Percentiles rank a stretch among this genome's conserved stretches.
Evolutionary conservation across 495 filamentous ascomycete species (phyloP).

Genomic region (Penicillium argentinense): DNA sequence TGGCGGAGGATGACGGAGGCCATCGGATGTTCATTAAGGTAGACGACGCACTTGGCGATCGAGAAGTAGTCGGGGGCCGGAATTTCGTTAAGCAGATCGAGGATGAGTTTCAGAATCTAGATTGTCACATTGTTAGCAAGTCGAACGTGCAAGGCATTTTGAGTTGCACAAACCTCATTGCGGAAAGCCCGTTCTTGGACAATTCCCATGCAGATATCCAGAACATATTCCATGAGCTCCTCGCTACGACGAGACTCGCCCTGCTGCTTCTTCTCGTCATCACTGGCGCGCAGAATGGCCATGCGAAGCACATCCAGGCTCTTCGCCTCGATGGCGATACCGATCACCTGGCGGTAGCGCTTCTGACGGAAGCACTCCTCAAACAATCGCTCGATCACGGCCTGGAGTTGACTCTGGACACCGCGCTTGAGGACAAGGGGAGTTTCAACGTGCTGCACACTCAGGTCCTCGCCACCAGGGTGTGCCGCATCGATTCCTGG

Average conservation of each 20-base stretch:
- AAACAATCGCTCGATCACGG: slow-evolving; percentile 83
- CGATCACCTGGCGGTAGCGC: slow-evolving; percentile 95
- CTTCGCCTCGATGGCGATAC: slow-evolving; percentile 94
- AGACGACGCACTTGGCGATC: slow-evolving; percentile 97
- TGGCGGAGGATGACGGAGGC: slow-evolving; percentile 84
- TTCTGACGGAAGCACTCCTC: slow-evolving; percentile 84
- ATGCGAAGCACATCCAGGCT: slow-evolving; percentile 86
- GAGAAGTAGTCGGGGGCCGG: slow-evolving; percentile 94
- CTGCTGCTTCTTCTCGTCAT: slow-evolving; percentile 72
- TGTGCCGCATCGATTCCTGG: slow-evolving; percentile 55
- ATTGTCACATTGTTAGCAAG: slow-evolving; percentile 30
- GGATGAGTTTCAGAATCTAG: slow-evolving; percentile 80
- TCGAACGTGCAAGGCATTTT: neutral
- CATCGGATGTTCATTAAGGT: slow-evolving; percentile 88
- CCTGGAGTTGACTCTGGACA: slow-evolving; percentile 71
- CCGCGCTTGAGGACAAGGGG: slow-evolving; percentile 54
- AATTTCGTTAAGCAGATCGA: slow-evolving; percentile 85
- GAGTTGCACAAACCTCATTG: slow-evolving; percentile 57
- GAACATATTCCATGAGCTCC: slow-evolving; percentile 93
- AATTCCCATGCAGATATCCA: slow-evolving; percentile 96
- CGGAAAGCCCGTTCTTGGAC: slow-evolving; percentile 91
- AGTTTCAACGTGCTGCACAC: slow-evolving; percentile 52
- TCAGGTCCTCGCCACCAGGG: slow-evolving; percentile 53
- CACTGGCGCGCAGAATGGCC: slow-evolving; percentile 77
- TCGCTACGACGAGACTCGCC: slow-evolving; percentile 66